Base-by-base conservation (phyloP, 495 filamentous ascomycete genomes). In the Aspergillus sparsus region DNA sequence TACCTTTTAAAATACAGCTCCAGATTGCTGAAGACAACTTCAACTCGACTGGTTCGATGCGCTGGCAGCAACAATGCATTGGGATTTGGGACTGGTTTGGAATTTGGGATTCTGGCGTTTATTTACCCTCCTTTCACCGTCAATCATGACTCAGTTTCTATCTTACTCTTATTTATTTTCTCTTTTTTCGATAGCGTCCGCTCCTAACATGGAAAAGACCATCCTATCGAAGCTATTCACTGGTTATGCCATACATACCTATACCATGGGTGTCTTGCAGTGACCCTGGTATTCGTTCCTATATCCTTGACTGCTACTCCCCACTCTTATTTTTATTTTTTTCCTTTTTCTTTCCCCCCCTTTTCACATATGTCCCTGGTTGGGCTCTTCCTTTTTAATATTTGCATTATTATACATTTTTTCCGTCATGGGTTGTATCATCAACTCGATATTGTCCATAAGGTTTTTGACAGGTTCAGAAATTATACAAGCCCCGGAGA, bases 41-140 rank as follows among this genome's bases (percentile, higher is more conserved):
- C 36, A 49, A 52, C 47, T 63, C 65, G 65, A 62, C 65, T 54
- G 63, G 64, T 53, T 69, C 62, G 61, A 65, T 36, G 44, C 52
- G 44, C 59, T 64, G 60, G 60, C 49, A 57, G 42, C 49, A 62
- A 27, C 55, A 44, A 62, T 60, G 60, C 66, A 66, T 68, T 65
- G 55, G 62, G 62, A 60, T 50, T 63, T 47, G 62, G 54, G 55
- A 57, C 61, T 59, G 53, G 55, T 44, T 53, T 58, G 54, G 61
- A 42, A 54, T 62, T 59, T 45, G 54, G 15, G 21, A 37, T 55
- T 36, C 15, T 35, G 68, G 68, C 73, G 70, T 73, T 72, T 55
- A 58, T 46, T 32, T 46, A 53, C 53, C 65, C 15, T 27, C 21
- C 21, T 27, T 27, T 27, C 21, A 27, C 21, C 21, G 34, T 35